phyloP scores from a whole-genome alignment of 2,329 filamentous ascomycete genomes.

The Calonectria pteridis region DNA sequence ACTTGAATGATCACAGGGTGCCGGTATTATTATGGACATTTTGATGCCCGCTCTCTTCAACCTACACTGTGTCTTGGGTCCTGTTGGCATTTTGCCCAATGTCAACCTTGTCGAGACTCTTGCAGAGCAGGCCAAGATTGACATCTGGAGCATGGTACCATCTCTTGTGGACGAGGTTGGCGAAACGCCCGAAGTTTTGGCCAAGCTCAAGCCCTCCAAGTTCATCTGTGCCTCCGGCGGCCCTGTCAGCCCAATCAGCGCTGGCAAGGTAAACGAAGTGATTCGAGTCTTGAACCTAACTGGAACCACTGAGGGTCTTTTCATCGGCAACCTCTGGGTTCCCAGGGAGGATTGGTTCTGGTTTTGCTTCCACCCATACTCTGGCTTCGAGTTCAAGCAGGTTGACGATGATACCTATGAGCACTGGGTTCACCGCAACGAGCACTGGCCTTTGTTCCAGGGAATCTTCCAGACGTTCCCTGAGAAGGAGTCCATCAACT shows the following conservation, averaged over 20 bases:
- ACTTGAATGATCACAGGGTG: constrained; percentile 45
- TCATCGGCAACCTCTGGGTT: constrained; percentile 48
- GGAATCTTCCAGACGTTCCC: constrained; percentile 52
- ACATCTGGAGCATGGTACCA: constrained; percentile 55
- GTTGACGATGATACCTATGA: constrained; percentile 46
- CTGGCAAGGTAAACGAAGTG: constrained; percentile 47
- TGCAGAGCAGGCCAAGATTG: constrained; percentile 49
- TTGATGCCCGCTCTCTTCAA: constrained; percentile 52
- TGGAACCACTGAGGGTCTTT: constrained; percentile 50
- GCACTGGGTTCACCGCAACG: constrained; percentile 49
- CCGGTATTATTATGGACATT: constrained; percentile 57
- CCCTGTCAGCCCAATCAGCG: constrained; percentile 46
- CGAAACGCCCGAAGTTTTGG: constrained; percentile 46
- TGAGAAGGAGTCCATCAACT: constrained; percentile 41
- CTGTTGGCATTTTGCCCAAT: constrained; percentile 50
- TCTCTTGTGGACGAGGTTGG: constrained; percentile 51
- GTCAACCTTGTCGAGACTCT: constrained; percentile 50
- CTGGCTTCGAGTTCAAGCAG: constrained; percentile 51
- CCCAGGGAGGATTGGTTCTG: constrained; percentile 47
- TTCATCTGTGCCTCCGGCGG: constrained; percentile 54
- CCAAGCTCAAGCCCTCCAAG: constrained; percentile 48
- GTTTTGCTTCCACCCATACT: constrained; percentile 50
- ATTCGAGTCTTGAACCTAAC: constrained; percentile 50
- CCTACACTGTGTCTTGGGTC: constrained; percentile 53
- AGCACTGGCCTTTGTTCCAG: constrained; percentile 46